phyloP scores from a whole-genome alignment of 805 yeast genomes.

The Wickerhamiella nectarea region DNA sequence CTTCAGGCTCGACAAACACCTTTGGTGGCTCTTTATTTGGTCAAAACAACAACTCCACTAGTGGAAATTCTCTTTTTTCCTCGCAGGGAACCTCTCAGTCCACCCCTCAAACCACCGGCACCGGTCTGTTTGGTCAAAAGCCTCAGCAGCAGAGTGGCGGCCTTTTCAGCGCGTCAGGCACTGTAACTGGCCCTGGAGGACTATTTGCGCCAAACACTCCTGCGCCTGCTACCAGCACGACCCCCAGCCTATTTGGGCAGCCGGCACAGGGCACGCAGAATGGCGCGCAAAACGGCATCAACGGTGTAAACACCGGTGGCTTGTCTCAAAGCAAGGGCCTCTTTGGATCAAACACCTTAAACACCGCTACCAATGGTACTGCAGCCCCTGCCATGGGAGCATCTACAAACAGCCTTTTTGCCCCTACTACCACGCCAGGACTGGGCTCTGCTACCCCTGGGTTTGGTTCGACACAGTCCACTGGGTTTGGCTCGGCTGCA shows the following conservation, averaged over 20 bases:
- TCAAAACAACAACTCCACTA: conserved; percentile 3
- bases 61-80: conserved; percentile 5
- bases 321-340: too few relatives aligned
- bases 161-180: conserved; percentile 22
- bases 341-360: conserved; percentile 18
- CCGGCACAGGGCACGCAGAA: too few relatives aligned
- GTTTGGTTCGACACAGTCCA: too few relatives aligned
- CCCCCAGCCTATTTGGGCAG: neutral
- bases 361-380: conserved; percentile 9
- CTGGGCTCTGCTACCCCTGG: too few relatives aligned
- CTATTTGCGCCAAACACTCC: conserved; percentile 12
- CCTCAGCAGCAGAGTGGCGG: conserved; percentile 17
- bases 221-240: neutral
- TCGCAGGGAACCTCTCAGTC: conserved; percentile 6
- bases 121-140: conserved; percentile 24
- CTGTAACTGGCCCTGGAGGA: conserved; percentile 10
- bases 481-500: neutral
- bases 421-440: too few relatives aligned
- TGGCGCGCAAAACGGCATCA: too few relatives aligned
- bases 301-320: too few relatives aligned
- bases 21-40: conserved; percentile 19
- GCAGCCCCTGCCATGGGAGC: too few relatives aligned
- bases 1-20: conserved; percentile 1
- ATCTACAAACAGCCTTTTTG: conserved; percentile 13
- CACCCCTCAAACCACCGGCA: conserved; percentile 16